A percentile compares a stretch with the other conserved stretches of the same genome.
Conservation (phyloP, 2,329 filamentous ascomycete species). For the Monilinia vaccinii-corymbosi region DNA sequence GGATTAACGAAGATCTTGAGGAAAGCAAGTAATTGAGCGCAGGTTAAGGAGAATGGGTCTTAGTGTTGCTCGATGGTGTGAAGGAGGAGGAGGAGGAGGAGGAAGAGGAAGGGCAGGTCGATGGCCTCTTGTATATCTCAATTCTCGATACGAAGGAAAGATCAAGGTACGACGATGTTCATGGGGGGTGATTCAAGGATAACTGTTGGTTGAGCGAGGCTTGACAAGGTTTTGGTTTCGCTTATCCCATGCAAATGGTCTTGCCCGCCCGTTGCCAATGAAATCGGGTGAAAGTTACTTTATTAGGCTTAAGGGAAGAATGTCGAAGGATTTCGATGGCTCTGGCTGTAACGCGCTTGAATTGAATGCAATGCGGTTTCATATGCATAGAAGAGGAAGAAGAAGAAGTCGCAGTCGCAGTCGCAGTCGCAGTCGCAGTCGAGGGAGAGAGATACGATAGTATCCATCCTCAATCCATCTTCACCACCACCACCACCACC, state of each 20-base stretch:
- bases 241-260: not conserved
- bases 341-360: no score
- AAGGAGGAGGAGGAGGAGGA: not conserved
- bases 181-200: not conserved
- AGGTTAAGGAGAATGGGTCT: not conserved
- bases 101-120: constrained; percentile 1
- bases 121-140: constrained; percentile 4
- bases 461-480: not conserved
- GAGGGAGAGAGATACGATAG: no score
- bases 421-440: no score
- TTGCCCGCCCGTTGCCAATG: not conserved
- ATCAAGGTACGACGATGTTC: constrained; percentile 2
- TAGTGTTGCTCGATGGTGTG: not conserved
- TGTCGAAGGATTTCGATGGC: not conserved
- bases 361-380: constrained; percentile 2
- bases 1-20: not conserved
- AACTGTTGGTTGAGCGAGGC: not conserved
- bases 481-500: not conserved
- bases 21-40: not conserved
- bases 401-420: no score
- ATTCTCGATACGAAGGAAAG: not conserved
- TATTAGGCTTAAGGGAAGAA: not conserved
- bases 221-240: not conserved
- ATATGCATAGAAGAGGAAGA: not conserved
- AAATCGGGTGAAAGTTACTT: not conserved